phyloP scores from a whole-genome alignment of 768 basidiomycete genomes.

The Clathrus columnatus region DNA sequence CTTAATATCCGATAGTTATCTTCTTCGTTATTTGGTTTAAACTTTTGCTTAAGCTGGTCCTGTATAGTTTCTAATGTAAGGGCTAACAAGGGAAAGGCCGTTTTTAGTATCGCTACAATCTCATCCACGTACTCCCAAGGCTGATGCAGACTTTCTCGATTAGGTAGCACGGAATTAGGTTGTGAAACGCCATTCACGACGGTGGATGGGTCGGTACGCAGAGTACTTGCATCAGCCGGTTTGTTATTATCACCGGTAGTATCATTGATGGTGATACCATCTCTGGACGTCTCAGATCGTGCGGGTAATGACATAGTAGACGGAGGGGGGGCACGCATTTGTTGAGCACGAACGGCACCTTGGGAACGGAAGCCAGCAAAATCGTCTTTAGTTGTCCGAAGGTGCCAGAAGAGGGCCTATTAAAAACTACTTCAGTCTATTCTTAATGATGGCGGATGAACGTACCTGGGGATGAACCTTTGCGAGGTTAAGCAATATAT shows the following conservation, averaged over 20 bases:
- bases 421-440: background rate
- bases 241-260: background rate
- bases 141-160: slow-evolving; percentile 33
- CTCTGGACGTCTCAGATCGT: slow-evolving; percentile 16
- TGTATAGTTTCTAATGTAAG: slow-evolving; percentile 95
- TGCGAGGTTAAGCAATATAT: slow-evolving; percentile 81
- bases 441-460: slow-evolving; percentile 4
- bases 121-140: slow-evolving; percentile 91
- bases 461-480: slow-evolving; percentile 87
- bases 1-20: slow-evolving; percentile 88
- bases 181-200: slow-evolving; percentile 17
- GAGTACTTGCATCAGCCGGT: slow-evolving; percentile 25
- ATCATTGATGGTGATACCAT: slow-evolving; percentile 1
- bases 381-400: slow-evolving; percentile 79
- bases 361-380: slow-evolving; percentile 41
- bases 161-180: slow-evolving; percentile 16
- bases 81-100: slow-evolving; percentile 89
- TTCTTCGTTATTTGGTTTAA: slow-evolving; percentile 85
- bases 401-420: slow-evolving; percentile 84
- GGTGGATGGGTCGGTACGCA: slow-evolving; percentile 23
- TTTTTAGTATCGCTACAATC: slow-evolving; percentile 87
- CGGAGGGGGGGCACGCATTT: slow-evolving; percentile 4
- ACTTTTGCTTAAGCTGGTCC: slow-evolving; percentile 84
- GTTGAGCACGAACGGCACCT: slow-evolving; percentile 23
- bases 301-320: slow-evolving; percentile 7